Evolutionary conservation across 805 yeast species (phyloP).

Genomic region (Tanozyma kutaoensis): DNA sequence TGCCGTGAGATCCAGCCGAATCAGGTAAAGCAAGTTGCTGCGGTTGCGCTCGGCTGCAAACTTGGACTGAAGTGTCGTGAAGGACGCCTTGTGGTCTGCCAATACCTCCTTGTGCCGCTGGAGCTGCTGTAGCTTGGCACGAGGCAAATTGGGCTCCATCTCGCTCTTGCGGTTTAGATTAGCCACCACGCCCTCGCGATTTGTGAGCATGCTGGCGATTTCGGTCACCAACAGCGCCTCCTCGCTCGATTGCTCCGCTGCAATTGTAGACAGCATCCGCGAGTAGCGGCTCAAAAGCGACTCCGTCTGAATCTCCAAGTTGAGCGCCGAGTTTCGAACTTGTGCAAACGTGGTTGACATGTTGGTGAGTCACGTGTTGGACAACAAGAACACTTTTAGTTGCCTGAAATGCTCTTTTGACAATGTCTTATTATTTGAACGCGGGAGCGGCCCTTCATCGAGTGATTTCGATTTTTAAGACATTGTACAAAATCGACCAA

Average conservation of each 20-base stretch:
- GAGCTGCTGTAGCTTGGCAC: conserved; percentile 69
- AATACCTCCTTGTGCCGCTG: conserved; percentile 70
- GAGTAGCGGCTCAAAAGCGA: conserved; percentile 29
- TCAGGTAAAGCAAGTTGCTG: conserved; percentile 58
- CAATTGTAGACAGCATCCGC: conserved; percentile 11
- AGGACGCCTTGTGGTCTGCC: conserved; percentile 55
- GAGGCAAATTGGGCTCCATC: conserved; percentile 35
- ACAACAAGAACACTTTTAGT: no score
- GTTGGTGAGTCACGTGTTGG: no score
- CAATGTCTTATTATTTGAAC: no score
- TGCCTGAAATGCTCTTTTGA: no score
- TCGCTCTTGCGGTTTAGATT: no score
- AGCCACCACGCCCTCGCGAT: no score
- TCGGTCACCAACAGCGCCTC: conserved; percentile 14
- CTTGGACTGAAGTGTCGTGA: conserved; percentile 40
- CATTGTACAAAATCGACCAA: no score
- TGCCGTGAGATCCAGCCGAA: conserved; percentile 66
- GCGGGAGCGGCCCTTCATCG: no score
- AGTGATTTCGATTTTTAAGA: no score
- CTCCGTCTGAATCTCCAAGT: conserved; percentile 64
- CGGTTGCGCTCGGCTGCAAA: conserved; percentile 68
- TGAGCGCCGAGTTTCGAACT: conserved; percentile 52
- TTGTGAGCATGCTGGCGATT: no score
- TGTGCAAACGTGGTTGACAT: conserved; percentile 53
- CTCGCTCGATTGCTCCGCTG: conserved; percentile 9